Evolutionary conservation across 352 stramenopile genomes (phyloP).

Genomic region (Phytophthora agathidicida): DNA sequence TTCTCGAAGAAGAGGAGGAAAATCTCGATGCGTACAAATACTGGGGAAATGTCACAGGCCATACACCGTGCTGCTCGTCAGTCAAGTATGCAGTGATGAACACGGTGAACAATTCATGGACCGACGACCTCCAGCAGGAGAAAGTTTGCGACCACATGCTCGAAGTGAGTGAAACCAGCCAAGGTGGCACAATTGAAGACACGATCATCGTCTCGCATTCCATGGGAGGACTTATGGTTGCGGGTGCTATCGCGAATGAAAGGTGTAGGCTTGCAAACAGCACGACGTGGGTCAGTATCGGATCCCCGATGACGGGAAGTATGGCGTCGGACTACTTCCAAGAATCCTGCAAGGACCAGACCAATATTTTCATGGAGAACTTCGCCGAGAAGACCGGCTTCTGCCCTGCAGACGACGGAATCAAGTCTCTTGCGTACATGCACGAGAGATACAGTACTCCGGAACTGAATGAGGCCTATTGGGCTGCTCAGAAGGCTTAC

Average conservation of each 20-base stretch:
- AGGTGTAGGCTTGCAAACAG: constrained; percentile 40
- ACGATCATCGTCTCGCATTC: constrained; percentile 44
- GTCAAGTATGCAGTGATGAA: constrained; percentile 39
- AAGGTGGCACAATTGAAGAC: constrained; percentile 16
- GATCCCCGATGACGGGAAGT: constrained; percentile 34
- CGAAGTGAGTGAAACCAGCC: constrained; percentile 25
- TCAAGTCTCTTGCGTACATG: constrained; percentile 43
- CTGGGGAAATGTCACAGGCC: constrained; percentile 43
- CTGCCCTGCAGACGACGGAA: constrained; percentile 39
- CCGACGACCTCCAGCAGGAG: constrained; percentile 29
- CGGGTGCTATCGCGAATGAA: constrained; percentile 34
- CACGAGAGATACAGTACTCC: constrained; percentile 25
- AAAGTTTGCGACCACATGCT: constrained; percentile 37
- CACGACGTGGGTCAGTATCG: constrained; percentile 31
- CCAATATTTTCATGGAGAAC: constrained; percentile 27
- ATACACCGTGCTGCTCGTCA: constrained; percentile 39
- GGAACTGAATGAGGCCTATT: constrained; percentile 25
- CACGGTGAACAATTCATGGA: constrained; percentile 41
- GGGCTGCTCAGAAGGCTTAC: constrained; percentile 36
- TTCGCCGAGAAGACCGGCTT: constrained; percentile 27
- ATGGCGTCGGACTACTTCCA: constrained; percentile 39
- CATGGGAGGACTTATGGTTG: constrained; percentile 40
- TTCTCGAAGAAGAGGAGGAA: constrained; percentile 27
- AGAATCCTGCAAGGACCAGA: constrained; percentile 32
- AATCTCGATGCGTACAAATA: constrained; percentile 35